These are phyloP conservation scores for Tetrahymena borealis DNA, from an alignment of 73 alveolate species.

Conservation along the genomic window DNA sequence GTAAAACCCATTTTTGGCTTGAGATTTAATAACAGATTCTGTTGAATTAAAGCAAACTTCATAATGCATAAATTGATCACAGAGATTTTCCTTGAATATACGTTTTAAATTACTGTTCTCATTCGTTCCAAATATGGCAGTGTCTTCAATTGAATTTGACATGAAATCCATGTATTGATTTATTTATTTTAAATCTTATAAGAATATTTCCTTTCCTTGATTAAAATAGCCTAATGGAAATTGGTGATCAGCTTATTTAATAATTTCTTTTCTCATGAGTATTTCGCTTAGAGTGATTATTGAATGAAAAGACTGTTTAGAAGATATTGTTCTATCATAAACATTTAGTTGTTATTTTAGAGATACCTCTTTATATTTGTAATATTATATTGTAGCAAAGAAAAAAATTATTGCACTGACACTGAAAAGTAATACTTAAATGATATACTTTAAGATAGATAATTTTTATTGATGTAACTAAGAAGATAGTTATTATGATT, in stretches of 20 bases:
- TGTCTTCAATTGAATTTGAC: not conserved
- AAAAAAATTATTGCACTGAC: not conserved
- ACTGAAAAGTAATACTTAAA: not conserved
- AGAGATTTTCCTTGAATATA: not conserved
- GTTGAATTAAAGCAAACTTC: not conserved
- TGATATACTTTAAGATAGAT: too few species aligned
- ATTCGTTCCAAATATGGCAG: not conserved
- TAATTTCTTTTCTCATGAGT: not conserved
- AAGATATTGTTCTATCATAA: not conserved
- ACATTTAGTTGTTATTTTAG: not conserved
- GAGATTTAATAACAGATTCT: not conserved
- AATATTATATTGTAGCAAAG: not conserved
- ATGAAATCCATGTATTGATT: not conserved
- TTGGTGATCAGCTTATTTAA: not conserved
- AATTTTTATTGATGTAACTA: too few species aligned
- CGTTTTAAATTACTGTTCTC: not conserved
- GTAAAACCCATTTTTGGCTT: not conserved
- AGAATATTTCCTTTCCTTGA: not conserved
- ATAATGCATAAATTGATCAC: not conserved
- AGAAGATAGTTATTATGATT: too few species aligned
- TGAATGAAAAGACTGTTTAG: not conserved
- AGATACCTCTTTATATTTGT: not conserved
- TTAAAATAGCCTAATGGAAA: not conserved
- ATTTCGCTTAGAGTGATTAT: not conserved
- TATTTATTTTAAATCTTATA: not conserved